Evolutionary conservation across 805 yeast species (phyloP).

Genomic region (Kuraishia floccosa): DNA sequence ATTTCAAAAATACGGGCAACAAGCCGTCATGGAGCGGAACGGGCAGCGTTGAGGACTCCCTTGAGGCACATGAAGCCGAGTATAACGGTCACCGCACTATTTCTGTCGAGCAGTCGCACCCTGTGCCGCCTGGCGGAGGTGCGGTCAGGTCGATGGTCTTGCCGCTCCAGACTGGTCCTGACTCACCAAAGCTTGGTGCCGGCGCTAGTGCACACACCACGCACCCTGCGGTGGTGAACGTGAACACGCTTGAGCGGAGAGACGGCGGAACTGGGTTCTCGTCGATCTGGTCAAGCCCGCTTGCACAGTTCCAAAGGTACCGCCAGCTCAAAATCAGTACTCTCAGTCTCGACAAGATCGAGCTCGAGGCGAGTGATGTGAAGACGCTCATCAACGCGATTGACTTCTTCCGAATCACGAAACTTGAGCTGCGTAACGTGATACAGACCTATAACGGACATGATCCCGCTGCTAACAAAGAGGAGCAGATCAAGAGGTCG

Average conservation of each 20-base stretch:
- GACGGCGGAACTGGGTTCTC: neutral
- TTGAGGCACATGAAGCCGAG: too few relatives aligned
- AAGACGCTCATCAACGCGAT: conserved; percentile 1
- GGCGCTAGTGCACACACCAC: too few relatives aligned
- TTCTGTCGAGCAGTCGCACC: too few relatives aligned
- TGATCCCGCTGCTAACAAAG: conserved; percentile 1
- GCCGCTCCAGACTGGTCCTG: too few relatives aligned
- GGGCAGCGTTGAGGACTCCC: too few relatives aligned
- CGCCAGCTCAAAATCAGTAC: conserved; percentile 1
- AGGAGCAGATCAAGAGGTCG: neutral
- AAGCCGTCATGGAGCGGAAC: too few relatives aligned
- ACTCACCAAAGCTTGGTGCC: too few relatives aligned
- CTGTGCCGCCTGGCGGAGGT: too few relatives aligned
- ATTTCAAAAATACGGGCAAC: too few relatives aligned
- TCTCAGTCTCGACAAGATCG: conserved; percentile 4
- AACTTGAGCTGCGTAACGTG: conserved; percentile 4
- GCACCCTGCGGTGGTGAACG: too few relatives aligned
- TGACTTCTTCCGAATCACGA: neutral
- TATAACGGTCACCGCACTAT: too few relatives aligned
- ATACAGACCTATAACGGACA: conserved; percentile 1
- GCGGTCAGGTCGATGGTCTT: too few relatives aligned
- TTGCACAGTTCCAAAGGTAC: neutral
- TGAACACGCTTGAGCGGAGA: neutral
- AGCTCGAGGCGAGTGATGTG: conserved; percentile 1
- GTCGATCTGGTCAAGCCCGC: conserved; percentile 2